Conservation (phyloP, 768 basidiomycete genomes). For the Auricularia heimuer region DNA sequence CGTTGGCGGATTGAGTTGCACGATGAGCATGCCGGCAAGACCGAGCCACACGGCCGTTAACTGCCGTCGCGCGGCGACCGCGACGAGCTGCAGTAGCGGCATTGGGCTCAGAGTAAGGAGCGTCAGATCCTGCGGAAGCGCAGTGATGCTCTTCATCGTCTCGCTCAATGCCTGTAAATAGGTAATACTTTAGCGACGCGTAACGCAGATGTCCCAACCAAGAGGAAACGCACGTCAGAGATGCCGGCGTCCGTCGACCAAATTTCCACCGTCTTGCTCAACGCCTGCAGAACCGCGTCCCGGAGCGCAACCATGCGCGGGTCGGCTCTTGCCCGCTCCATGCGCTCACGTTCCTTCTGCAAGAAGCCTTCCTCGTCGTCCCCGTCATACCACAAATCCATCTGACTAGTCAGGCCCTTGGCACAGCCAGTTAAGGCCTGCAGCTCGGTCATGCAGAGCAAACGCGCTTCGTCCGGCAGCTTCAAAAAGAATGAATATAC, state of each 20-base stretch:
- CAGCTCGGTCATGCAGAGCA: conserved; percentile 57
- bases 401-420: conserved; percentile 72
- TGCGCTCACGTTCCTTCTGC: conserved; percentile 39
- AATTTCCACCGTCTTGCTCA: conserved; percentile 52
- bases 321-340: conserved; percentile 56
- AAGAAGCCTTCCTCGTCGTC: conserved; percentile 41
- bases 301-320: conserved; percentile 52
- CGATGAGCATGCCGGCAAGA: conserved; percentile 67
- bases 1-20: conserved; percentile 70
- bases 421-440: conserved; percentile 79
- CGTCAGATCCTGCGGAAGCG: conserved; percentile 65
- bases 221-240: conserved; percentile 49
- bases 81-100: conserved; percentile 72
- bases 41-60: conserved; percentile 79
- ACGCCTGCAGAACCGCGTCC: conserved; percentile 49
- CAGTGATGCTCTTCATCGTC: conserved; percentile 77
- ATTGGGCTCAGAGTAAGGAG: conserved; percentile 72
- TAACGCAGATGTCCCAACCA: background rate
- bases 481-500: conserved; percentile 20
- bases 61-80: conserved; percentile 58
- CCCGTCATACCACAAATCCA: conserved; percentile 54
- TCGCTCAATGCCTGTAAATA: conserved; percentile 60
- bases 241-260: conserved; percentile 77
- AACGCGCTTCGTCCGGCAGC: conserved; percentile 66
- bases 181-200: background rate